These are phyloP conservation scores for Epichloe uncinata DNA, from an alignment of 2,329 filamentous ascomycete species.

Conservation along the genomic window DNA sequence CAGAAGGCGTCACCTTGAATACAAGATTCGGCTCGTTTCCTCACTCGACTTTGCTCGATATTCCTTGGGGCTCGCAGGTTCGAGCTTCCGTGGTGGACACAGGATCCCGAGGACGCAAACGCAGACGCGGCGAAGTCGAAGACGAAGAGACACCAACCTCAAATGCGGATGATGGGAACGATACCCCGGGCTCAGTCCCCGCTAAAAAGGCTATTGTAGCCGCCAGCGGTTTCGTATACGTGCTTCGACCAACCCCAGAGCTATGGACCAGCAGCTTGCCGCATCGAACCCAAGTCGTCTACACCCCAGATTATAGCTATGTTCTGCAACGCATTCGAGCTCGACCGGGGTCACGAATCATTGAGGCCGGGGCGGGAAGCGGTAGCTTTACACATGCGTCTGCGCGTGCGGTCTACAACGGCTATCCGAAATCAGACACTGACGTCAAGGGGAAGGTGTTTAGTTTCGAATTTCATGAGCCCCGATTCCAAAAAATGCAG, in stretches of 20 bases:
- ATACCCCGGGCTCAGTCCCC: slow-evolving; percentile 16
- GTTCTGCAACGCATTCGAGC: slow-evolving; percentile 64
- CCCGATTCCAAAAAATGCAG: slow-evolving; percentile 57
- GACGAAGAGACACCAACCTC: slow-evolving; percentile 29
- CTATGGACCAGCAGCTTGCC: slow-evolving; percentile 70
- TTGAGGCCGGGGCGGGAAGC: slow-evolving; percentile 71
- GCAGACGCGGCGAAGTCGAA: slow-evolving; percentile 33
- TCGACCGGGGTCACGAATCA: slow-evolving; percentile 56
- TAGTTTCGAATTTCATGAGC: slow-evolving; percentile 72
- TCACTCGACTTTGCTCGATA: slow-evolving; percentile 60
- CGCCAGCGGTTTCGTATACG: slow-evolving; percentile 59
- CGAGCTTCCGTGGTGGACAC: slow-evolving; percentile 84
- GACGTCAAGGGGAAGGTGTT: slow-evolving; percentile 54
- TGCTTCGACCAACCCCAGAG: slow-evolving; percentile 68
- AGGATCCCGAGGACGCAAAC: slow-evolving; percentile 68
- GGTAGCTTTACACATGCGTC: slow-evolving; percentile 76
- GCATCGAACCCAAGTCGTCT: slow-evolving; percentile 75
- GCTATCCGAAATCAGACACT: slow-evolving; percentile 37
- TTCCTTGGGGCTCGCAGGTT: slow-evolving; percentile 87
- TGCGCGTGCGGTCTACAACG: slow-evolving; percentile 62
- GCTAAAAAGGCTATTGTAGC: slow-evolving; percentile 40
- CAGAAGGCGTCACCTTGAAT: slow-evolving; percentile 69
- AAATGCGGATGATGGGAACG: slow-evolving; percentile 22
- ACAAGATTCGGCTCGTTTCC: slow-evolving; percentile 89
- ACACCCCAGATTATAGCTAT: slow-evolving; percentile 79